Base-by-base conservation (phyloP, 345 rosid genomes). In the Camelina hispida region DNA sequence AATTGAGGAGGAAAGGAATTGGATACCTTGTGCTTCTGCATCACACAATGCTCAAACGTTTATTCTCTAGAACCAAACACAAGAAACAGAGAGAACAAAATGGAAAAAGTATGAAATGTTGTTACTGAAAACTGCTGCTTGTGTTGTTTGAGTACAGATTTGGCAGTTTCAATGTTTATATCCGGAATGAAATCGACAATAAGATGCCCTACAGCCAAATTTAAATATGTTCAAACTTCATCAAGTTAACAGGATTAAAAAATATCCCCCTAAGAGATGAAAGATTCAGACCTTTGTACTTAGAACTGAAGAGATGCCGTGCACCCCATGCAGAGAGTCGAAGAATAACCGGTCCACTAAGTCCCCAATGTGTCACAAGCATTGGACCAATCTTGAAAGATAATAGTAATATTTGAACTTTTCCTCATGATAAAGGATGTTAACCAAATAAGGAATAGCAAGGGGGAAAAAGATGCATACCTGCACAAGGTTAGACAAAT, bases 281-380 rank as follows among this genome's bases (percentile, higher is more conserved):
- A 63, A 66, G 60, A 56, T 57, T 28, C 55, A 22, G 52, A 89
- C 96, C 98, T 85, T 87, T 85, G 74, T 93, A 93, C 65, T 63
- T 79, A 55, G 88, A 73, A 80, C 42, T 67, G 69, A 84, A 91
- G 64, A 93, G 84, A 68, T 86, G 65, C 3, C 98, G 91, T 17
- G 97, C 98, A 28, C 94, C 98, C 98, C 98, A 93, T 67, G 97
- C 96, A 66, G 98, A 93, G 69, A 93, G 84, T 53, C 94, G 80
- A 43, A 93, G 96, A 84, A 93, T 82, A 62, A 84, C 91, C 1
- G 97, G 98, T 54, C 97, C 98, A 76, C 97, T 93, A 42, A 93
- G 94, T 73, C 98, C 98, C 98, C 98, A 91, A 23, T 91, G 98
- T 32, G 98, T 93, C 75, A 91, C 86, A 81, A 93, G 82, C 94